These are phyloP conservation scores for Iris macrosiphon DNA, from an alignment of 106 monocot species.

Conservation along the genomic window DNA sequence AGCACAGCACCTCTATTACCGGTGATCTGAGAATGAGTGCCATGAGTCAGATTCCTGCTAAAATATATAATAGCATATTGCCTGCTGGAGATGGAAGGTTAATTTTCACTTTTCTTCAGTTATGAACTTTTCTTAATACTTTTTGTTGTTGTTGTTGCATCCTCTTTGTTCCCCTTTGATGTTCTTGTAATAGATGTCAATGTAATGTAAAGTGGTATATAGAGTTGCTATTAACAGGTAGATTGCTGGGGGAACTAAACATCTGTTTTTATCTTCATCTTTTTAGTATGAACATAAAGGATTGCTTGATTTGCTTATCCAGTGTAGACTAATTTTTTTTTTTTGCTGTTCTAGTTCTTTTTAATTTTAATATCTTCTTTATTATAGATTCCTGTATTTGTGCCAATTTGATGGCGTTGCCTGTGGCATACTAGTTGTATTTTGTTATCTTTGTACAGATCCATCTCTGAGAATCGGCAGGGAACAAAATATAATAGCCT, in stretches of 20 bases:
- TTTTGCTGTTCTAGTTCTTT: too few relatives aligned
- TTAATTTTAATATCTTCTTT: too few relatives aligned
- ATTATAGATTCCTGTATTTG: background rate
- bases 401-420: too few relatives aligned
- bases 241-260: background rate
- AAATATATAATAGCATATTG: too few relatives aligned
- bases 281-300: background rate
- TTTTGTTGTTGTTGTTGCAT: background rate
- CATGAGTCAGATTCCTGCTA: too few relatives aligned
- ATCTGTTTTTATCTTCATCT: background rate
- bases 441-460: too few relatives aligned
- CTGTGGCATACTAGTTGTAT: too few relatives aligned
- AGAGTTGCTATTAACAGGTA: background rate
- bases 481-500: too few relatives aligned
- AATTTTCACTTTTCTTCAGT: background rate
- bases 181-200: background rate
- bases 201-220: background rate
- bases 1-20: constrained; percentile 61
- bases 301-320: background rate
- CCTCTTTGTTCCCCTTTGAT: background rate
- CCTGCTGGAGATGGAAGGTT: background rate
- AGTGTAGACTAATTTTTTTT: background rate
- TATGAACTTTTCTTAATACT: background rate
- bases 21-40: constrained; percentile 6
- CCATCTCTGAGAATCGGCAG: too few relatives aligned